These are phyloP conservation scores for Epithele typhae DNA, from an alignment of 768 basidiomycete species.

Conservation along the genomic window DNA sequence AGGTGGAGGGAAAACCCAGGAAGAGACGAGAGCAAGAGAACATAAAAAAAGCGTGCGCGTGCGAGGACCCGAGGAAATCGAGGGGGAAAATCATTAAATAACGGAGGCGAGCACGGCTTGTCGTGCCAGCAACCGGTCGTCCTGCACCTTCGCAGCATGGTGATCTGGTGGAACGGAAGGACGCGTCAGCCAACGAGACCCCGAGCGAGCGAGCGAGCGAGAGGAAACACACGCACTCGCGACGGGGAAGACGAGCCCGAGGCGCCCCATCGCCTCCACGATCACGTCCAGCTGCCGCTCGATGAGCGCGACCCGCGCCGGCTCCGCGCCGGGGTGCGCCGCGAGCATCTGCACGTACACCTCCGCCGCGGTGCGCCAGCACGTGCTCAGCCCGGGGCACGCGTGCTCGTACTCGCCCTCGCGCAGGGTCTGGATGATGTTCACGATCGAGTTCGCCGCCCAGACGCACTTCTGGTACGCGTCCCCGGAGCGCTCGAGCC, in stretches of 20 bases:
- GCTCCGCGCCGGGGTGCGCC: conserved; percentile 14
- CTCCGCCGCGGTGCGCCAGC: conserved; percentile 37
- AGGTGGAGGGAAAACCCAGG: too few relatives aligned
- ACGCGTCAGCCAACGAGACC: too few relatives aligned
- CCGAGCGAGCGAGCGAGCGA: too few relatives aligned
- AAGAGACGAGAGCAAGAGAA: too few relatives aligned
- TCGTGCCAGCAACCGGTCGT: too few relatives aligned
- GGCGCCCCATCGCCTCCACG: conserved; percentile 30
- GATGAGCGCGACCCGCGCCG: conserved; percentile 20
- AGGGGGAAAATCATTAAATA: too few relatives aligned
- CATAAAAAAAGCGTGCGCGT: too few relatives aligned
- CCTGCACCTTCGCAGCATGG: too few relatives aligned
- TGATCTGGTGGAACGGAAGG: too few relatives aligned
- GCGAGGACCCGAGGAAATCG: too few relatives aligned
- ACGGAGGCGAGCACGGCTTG: too few relatives aligned
- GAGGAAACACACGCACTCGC: conserved; percentile 25
- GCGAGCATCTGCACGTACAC: conserved; percentile 32
- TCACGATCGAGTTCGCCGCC: conserved; percentile 40
- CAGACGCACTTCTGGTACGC: conserved; percentile 36
- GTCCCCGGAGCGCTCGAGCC: conserved; percentile 26
- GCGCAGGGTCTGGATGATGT: conserved; percentile 41
- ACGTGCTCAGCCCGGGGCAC: conserved; percentile 40
- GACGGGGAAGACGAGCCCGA: conserved; percentile 34
- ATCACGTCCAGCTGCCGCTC: conserved; percentile 33
- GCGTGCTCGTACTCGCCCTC: conserved; percentile 49